These are phyloP conservation scores for Chlamydomonas eustigma DNA, from an alignment of 139 green algal species.

Conservation along the genomic window DNA sequence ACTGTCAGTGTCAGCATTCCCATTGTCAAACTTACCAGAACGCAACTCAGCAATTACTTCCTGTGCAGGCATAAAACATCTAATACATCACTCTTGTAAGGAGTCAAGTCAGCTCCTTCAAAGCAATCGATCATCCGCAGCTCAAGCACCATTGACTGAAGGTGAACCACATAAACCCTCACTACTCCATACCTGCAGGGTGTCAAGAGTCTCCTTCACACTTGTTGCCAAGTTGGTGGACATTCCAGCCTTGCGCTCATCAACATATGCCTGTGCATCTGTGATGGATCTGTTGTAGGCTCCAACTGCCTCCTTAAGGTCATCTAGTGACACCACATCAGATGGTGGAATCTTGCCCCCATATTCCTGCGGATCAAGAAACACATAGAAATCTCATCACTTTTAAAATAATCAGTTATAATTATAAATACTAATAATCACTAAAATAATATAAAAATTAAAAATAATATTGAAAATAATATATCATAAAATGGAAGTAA, in stretches of 20 bases:
- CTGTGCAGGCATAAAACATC: not conserved
- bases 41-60: constrained; percentile 22
- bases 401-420: not conserved
- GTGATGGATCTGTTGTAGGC: constrained; percentile 30
- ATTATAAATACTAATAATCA: no score
- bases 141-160: no score
- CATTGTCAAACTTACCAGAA: constrained; percentile 38
- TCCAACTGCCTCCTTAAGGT: constrained; percentile 37
- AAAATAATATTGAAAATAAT: no score
- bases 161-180: no score
- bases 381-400: not conserved
- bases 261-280: constrained; percentile 30
- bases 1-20: not conserved
- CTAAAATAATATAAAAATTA: no score
- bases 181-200: not conserved
- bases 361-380: not conserved
- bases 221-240: not conserved
- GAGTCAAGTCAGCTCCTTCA: no score
- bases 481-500: no score
- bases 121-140: no score
- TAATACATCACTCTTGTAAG: constrained; percentile 3
- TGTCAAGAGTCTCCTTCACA: not conserved
- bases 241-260: constrained; percentile 32
- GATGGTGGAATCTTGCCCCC: not conserved
- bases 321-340: constrained; percentile 29